Percentiles rank a stretch among this genome's conserved stretches.
Evolutionary conservation across 495 filamentous ascomycete genomes (phyloP).

Genomic region (Xylaria scruposa): DNA sequence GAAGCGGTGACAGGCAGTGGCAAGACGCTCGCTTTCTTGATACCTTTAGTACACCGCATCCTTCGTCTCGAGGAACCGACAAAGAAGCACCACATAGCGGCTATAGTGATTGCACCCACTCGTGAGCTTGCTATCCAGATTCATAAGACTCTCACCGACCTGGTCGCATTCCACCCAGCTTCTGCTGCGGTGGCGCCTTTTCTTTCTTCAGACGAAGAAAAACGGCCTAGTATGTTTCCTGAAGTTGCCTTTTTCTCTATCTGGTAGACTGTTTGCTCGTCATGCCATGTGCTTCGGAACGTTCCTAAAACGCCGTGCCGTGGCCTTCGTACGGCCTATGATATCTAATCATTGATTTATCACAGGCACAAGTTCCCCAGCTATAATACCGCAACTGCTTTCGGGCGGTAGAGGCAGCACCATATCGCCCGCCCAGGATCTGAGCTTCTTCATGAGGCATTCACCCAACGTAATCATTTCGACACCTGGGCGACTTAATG

Average conservation of each 20-base stretch:
- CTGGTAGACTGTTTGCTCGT: not conserved
- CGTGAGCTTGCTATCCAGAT: constrained; percentile 93
- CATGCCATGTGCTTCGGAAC: not conserved
- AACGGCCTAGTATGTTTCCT: constrained; percentile 45
- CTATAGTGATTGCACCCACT: constrained; percentile 90
- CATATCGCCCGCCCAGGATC: constrained; percentile 81
- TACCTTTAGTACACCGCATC: constrained; percentile 86
- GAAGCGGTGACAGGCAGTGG: constrained; percentile 92
- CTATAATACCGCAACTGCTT: constrained; percentile 83
- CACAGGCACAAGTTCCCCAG: constrained; percentile 52
- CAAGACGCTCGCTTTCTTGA: constrained; percentile 90
- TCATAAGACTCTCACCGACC: constrained; percentile 74
- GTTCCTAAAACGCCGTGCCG: too few relatives aligned
- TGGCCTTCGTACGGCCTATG: not conserved
- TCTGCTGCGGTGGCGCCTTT: constrained; percentile 68
- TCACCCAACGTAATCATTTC: constrained; percentile 87
- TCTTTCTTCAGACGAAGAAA: constrained; percentile 55
- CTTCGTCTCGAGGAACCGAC: constrained; percentile 72
- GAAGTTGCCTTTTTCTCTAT: not conserved
- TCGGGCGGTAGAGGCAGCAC: constrained; percentile 71
- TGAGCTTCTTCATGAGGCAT: constrained; percentile 76
- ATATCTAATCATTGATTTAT: not conserved
- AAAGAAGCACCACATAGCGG: constrained; percentile 87
- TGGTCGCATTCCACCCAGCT: constrained; percentile 81
- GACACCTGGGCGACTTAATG: constrained; percentile 87